Percentiles rank a stretch among this genome's conserved stretches.
phyloP scores from a whole-genome alignment of 306 rosid species.

The Cucurbita maxima region DNA sequence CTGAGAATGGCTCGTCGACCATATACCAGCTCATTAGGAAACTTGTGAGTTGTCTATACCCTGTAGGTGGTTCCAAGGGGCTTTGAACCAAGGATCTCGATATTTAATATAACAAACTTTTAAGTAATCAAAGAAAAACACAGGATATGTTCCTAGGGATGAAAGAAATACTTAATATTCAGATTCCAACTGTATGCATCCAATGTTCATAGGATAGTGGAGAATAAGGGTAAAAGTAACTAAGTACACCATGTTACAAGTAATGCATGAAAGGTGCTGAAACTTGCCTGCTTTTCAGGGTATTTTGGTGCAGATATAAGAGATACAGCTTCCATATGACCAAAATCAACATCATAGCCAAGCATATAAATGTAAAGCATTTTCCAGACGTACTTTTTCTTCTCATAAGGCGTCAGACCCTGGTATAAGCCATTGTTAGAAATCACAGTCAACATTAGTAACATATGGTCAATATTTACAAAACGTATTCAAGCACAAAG shows the following conservation, averaged over 20 bases:
- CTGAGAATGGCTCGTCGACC: background rate
- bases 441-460: background rate
- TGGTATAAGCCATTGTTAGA: slow-evolving; percentile 17
- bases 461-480: background rate
- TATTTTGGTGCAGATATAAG: slow-evolving; percentile 99
- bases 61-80: background rate
- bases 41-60: background rate
- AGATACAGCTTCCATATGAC: slow-evolving; percentile 99
- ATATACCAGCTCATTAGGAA: background rate
- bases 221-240: background rate
- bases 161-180: background rate
- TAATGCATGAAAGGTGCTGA: background rate
- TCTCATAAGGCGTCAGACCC: slow-evolving; percentile 90
- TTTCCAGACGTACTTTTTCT: slow-evolving; percentile 98
- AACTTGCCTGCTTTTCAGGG: slow-evolving; percentile 90
- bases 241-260: background rate
- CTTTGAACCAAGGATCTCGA: background rate
- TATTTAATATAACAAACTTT: background rate
- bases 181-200: background rate
- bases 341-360: slow-evolving; percentile 99
- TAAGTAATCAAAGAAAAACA: background rate
- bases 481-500: background rate
- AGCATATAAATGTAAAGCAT: slow-evolving; percentile 95
- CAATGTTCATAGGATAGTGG: background rate
- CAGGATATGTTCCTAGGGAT: background rate